phyloP scores from a whole-genome alignment of 768 basidiomycete genomes.

The Auricularia heimuer region DNA sequence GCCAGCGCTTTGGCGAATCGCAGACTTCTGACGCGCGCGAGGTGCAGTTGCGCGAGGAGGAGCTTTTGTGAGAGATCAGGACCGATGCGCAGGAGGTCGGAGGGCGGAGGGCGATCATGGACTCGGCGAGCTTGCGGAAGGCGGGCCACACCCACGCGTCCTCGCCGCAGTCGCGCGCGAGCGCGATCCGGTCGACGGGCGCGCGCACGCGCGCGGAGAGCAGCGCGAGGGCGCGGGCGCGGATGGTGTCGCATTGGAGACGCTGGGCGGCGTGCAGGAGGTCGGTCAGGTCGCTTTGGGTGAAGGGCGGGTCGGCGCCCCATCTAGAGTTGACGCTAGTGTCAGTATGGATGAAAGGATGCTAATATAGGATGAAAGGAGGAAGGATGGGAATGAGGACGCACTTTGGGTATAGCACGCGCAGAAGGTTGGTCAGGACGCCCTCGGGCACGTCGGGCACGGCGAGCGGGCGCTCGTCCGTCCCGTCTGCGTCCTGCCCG shows the following conservation, averaged over 20 bases:
- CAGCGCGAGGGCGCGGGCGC: background rate
- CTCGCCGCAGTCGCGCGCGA: constrained; percentile 3
- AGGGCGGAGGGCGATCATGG: too few species aligned
- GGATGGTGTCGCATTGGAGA: constrained; percentile 3
- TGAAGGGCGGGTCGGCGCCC: background rate
- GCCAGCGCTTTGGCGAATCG: too few species aligned
- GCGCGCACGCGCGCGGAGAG: background rate
- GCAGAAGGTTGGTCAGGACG: background rate
- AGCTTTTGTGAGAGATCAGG: too few species aligned
- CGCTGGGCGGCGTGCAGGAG: background rate
- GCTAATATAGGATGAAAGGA: too few species aligned
- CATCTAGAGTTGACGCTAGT: too few species aligned
- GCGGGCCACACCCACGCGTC: constrained; percentile 1
- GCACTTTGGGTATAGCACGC: background rate
- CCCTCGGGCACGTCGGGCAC: background rate
- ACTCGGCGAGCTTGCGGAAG: constrained; percentile 1
- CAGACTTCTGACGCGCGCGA: too few species aligned
- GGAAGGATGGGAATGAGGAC: too few species aligned
- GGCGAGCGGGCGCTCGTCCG: background rate
- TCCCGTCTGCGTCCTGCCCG: background rate
- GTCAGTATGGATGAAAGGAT: too few species aligned
- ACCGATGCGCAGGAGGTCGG: too few species aligned
- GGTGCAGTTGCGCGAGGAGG: too few species aligned
- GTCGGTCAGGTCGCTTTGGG: background rate
- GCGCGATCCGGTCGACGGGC: constrained; percentile 1